A percentile compares a stretch with the other conserved stretches of the same genome.
Conservation (phyloP, 2,329 filamentous ascomycete species). For the Colletotrichum eremochloae region DNA sequence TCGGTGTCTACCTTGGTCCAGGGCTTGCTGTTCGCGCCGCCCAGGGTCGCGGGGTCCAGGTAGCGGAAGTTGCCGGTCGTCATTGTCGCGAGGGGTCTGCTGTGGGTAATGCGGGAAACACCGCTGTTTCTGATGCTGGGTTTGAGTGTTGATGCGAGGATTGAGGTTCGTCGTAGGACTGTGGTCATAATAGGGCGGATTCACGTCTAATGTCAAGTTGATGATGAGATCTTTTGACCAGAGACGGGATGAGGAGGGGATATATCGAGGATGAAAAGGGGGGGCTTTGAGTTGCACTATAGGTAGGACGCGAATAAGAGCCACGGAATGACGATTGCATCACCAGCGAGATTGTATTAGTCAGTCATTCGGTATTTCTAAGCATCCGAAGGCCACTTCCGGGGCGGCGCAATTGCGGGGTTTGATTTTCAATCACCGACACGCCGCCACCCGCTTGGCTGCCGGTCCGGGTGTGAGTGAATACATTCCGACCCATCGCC, state of each 20-base stretch:
- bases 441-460: background rate
- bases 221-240: background rate
- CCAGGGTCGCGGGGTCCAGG: constrained; percentile 66
- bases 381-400: constrained; percentile 25
- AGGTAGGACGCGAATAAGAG: background rate
- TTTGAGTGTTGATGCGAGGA: background rate
- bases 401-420: constrained; percentile 13
- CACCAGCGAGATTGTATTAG: constrained; percentile 16
- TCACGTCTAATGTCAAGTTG: background rate
- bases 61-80: constrained; percentile 71
- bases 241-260: background rate
- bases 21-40: constrained; percentile 60
- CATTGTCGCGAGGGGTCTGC: constrained; percentile 56
- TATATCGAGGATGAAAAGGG: background rate
- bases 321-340: constrained; percentile 14
- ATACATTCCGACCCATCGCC: background rate
- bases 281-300: constrained; percentile 7
- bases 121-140: background rate
- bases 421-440: constrained; percentile 29
- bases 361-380: constrained; percentile 40
- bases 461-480: background rate
- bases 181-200: constrained; percentile 11
- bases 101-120: constrained; percentile 1
- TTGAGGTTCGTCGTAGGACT: constrained; percentile 16
- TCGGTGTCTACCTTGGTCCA: constrained; percentile 76